phyloP scores from a whole-genome alignment of 1,284 basidiomycete genomes.

The Entoloma clypeatum region DNA sequence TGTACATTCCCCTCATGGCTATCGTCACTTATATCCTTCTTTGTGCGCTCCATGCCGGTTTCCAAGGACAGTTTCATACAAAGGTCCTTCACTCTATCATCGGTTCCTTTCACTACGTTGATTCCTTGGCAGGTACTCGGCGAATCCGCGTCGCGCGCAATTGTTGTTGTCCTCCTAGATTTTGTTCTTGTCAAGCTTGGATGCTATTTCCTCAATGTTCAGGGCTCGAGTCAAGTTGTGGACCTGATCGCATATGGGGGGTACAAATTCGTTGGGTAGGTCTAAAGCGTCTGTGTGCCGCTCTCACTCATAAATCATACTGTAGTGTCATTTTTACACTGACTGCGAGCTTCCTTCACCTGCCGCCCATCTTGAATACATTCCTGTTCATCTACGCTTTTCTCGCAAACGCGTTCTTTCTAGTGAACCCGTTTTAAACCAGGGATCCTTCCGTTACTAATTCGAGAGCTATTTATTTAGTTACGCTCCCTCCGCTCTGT shows the following conservation, averaged over 20 bases:
- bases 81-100: constrained; percentile 44
- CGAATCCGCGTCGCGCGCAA: constrained; percentile 78
- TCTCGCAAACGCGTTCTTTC: constrained; percentile 90
- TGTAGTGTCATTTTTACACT: constrained; percentile 71
- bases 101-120: not conserved
- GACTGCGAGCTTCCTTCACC: constrained; percentile 55
- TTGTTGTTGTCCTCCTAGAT: constrained; percentile 80
- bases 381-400: constrained; percentile 82
- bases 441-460: not conserved
- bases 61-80: constrained; percentile 84
- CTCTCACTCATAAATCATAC: constrained; percentile 1
- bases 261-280: constrained; percentile 96
- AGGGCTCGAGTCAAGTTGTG: constrained; percentile 58
- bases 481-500: constrained; percentile 90
- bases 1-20: constrained; percentile 97
- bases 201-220: constrained; percentile 87
- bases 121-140: constrained; percentile 68
- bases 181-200: constrained; percentile 87
- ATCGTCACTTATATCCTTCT: constrained; percentile 95
- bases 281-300: constrained; percentile 3
- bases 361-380: constrained; percentile 65
- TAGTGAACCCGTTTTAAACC: constrained; percentile 56
- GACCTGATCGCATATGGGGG: constrained; percentile 84
- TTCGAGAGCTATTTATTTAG: constrained; percentile 36
- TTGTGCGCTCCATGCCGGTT: constrained; percentile 80